Evolutionary conservation across 164 flowering plant species (phyloP).

Genomic region (Aristolochia fimbriata): DNA sequence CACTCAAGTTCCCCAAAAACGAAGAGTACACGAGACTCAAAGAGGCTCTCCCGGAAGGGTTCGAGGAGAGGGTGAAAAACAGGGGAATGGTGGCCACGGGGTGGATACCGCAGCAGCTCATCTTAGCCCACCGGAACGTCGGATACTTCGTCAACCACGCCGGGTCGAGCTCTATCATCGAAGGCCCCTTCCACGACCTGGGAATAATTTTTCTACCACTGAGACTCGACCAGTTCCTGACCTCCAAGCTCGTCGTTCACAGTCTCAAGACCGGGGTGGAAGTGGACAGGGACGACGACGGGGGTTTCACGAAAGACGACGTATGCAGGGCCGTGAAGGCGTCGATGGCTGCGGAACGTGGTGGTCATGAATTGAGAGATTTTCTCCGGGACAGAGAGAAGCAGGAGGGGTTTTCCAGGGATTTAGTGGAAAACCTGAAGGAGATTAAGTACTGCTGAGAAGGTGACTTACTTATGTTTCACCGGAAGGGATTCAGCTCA

Average conservation of each 20-base stretch:
- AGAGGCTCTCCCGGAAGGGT: slow-evolving; percentile 10
- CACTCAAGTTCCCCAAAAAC: slow-evolving; percentile 2
- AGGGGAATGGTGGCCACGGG: slow-evolving; percentile 13
- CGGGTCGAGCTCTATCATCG: slow-evolving; percentile 38
- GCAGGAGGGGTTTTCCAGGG: not conserved
- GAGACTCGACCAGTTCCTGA: slow-evolving; percentile 32
- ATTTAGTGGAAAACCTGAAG: not conserved
- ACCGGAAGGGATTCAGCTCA: no score
- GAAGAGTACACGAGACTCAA: not conserved
- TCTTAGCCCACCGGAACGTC: slow-evolving; percentile 29
- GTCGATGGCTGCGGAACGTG: slow-evolving; percentile 12
- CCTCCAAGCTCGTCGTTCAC: slow-evolving; percentile 27
- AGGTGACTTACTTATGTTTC: no score
- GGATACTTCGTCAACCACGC: slow-evolving; percentile 54
- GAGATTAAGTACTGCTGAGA: not conserved
- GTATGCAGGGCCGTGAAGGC: slow-evolving; percentile 24
- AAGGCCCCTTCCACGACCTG: slow-evolving; percentile 32
- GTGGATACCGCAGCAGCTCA: slow-evolving; percentile 20
- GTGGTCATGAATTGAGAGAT: slow-evolving; percentile 33
- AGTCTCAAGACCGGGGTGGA: slow-evolving; percentile 39
- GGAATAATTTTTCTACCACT: slow-evolving; percentile 39
- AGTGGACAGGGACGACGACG: slow-evolving; percentile 36
- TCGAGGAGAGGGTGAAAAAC: slow-evolving; percentile 14
- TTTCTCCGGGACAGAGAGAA: not conserved
- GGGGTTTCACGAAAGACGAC: slow-evolving; percentile 28